Evolutionary conservation across 495 filamentous ascomycete species (phyloP), one percentile per base, ranked within the genome.

Genomic region (Penicillium taxi): DNA sequence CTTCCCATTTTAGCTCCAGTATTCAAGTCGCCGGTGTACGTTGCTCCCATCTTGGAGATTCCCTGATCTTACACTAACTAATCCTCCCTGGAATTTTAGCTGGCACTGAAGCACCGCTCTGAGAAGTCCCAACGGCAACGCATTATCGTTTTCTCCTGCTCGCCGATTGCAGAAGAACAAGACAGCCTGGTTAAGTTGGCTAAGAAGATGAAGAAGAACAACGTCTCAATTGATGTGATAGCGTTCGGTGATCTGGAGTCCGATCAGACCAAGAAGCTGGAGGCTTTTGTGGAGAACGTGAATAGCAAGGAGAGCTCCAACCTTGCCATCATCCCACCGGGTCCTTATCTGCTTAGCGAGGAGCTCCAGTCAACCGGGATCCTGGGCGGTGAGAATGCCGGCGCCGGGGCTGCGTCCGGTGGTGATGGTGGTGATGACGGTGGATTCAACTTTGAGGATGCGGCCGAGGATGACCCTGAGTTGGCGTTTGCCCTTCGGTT

Each of bases 121-220:
- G 95, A 98, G 63, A 96, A 95, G 53, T 84, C 83, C 23, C 89
- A 96, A 61, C 77, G 82, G 32, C 87, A 94, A 72, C 84, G 91
- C 42, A 94, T 96, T 59, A 81, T 98, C 56, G 86, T 86, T 13
- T 96, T 98, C 64, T 86, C 84, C 32, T 96, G 91, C 71, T 90
- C 84, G 3, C 84, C 87, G 25, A 82, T 98, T 51, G 76, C 73
- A 26, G 91, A 98, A 58, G 80, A 83, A 46, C 82, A 96, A 63
- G 88, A 88, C 64, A 74, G 77, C 9, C 74, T 98, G 0, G 74
- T 94, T 42, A 89, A 86, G 56, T 75, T 96, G 9, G 88, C 90
- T 9, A 93, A 86, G 67, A 89, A 90, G 67, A 95, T 96, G 89
- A 96, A 95, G 80, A 98, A 98, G 73, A 80, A 76, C 57, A 85